phyloP scores from a whole-genome alignment of 257 asterid species.

The Fraxinus anomala region DNA sequence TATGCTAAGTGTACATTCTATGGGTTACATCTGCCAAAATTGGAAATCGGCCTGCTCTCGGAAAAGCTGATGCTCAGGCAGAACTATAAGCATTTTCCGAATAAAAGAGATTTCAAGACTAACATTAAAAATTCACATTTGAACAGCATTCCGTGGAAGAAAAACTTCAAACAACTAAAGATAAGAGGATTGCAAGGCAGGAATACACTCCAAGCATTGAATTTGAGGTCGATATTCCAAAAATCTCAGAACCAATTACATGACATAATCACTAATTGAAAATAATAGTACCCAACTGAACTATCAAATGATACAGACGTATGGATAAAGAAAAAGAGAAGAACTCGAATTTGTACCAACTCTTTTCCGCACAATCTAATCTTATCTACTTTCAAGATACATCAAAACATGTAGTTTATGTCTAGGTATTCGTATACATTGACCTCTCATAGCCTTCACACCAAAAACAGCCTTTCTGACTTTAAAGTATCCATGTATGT shows the following conservation, averaged over 20 bases:
- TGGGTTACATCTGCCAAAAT: too few species aligned
- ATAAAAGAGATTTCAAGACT: not conserved
- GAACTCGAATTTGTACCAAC: not conserved
- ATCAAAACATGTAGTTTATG: not conserved
- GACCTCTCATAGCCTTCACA: not conserved
- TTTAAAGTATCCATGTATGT: not conserved
- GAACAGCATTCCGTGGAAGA: not conserved
- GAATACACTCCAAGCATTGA: not conserved
- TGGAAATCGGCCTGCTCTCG: not conserved
- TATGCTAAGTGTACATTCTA: too few species aligned
- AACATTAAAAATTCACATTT: not conserved
- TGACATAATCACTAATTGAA: not conserved
- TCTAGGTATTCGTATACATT: not conserved
- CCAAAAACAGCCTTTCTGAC: not conserved
- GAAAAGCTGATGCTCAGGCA: not conserved
- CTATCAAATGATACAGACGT: not conserved
- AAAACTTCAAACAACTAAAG: not conserved
- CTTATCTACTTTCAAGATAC: not conserved
- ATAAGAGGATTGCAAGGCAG: not conserved
- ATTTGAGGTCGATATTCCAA: not conserved
- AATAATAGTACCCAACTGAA: not conserved
- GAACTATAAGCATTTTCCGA: not conserved
- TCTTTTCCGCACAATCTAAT: not conserved
- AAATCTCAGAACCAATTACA: not conserved
- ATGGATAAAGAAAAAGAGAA: not conserved